Percentiles rank a stretch among this genome's conserved stretches.
Conservation (phyloP, 1,284 basidiomycete species). For the Melampsora occidentalis region DNA sequence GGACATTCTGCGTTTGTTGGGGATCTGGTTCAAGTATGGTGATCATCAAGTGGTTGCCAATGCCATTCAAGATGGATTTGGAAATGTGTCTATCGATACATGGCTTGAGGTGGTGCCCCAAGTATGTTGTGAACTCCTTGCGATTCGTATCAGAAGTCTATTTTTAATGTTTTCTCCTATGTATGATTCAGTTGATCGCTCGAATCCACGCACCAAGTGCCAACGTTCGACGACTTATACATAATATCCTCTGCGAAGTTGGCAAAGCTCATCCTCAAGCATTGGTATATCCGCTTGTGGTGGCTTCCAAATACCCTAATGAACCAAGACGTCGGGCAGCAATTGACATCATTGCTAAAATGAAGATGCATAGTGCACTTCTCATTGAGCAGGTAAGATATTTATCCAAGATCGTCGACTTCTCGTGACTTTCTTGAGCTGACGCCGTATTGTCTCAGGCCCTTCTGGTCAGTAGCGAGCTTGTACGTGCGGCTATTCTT, state of each 20-base stretch:
- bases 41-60: conserved; percentile 84
- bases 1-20: conserved; percentile 88
- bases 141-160: too few species aligned
- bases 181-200: conserved; percentile 76
- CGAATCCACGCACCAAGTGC: conserved; percentile 90
- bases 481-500: conserved; percentile 94
- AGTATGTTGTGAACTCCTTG: conserved; percentile 57
- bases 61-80: conserved; percentile 84
- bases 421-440: conserved; percentile 13
- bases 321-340: conserved; percentile 78
- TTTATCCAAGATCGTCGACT: conserved; percentile 2
- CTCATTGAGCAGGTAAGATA: conserved; percentile 79
- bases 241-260: conserved; percentile 83
- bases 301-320: conserved; percentile 94
- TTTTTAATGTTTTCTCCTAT: not conserved
- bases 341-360: conserved; percentile 81
- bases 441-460: conserved; percentile 61
- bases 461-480: conserved; percentile 82
- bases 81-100: conserved; percentile 88
- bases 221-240: conserved; percentile 85
- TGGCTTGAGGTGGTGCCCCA: conserved; percentile 99
- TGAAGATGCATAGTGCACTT: conserved; percentile 83
- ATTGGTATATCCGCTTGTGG: conserved; percentile 94
- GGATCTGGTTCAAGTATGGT: conserved; percentile 98
- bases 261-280: conserved; percentile 97